Base-by-base conservation (phyloP, 2,329 filamentous ascomycete genomes). In the Biscogniauxia marginata region DNA sequence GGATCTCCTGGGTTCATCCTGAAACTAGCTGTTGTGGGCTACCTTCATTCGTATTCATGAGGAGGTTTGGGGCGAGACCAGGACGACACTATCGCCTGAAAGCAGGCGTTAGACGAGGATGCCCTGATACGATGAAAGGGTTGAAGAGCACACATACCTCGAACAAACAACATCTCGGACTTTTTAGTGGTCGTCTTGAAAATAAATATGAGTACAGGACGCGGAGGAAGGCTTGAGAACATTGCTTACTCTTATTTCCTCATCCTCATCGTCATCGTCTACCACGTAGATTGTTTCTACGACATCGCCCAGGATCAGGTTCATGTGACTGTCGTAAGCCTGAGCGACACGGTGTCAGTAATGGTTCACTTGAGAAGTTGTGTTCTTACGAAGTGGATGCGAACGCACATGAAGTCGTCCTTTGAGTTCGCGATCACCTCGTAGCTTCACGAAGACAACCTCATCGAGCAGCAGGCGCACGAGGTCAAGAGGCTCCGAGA, bases 301-400 rank as follows among this genome's bases (percentile, higher is more conserved):
- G 4, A 98, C 95, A 64, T 99, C 95, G 53, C 95, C 93, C 5
- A 99, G 82, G 5, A 99, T 91, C 46, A 99, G 77, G 71, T 99
- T 99, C 83, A 96, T 99, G 75, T 99, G 95, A 70, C 91, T 96
- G 72, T 99, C 95, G 73, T 99, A 99, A 54, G 95, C 95, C 95
- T 99, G 57, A 23, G 44, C 18, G 18, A 50, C 2, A 20, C 51
- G 71, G 58, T 67, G 61, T 62, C 23, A 53, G 39, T 46, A 47
- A 34, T 20, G 18, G 22, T n/a, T 20, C 11, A 20, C 52, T 20
- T 20, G n/a, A n/a, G 19, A n/a, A n/a, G n/a, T n/a, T n/a, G n/a
- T n/a, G n/a, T n/a, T n/a, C n/a, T n/a, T n/a, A n/a, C n/a, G 30
- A 46, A 13, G 24, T 19, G 21, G 46, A 11, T 39, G 48, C 44